These are phyloP conservation scores for Leptographium wingfieldii DNA, from an alignment of 2,329 filamentous ascomycete species.

Conservation along the genomic window DNA sequence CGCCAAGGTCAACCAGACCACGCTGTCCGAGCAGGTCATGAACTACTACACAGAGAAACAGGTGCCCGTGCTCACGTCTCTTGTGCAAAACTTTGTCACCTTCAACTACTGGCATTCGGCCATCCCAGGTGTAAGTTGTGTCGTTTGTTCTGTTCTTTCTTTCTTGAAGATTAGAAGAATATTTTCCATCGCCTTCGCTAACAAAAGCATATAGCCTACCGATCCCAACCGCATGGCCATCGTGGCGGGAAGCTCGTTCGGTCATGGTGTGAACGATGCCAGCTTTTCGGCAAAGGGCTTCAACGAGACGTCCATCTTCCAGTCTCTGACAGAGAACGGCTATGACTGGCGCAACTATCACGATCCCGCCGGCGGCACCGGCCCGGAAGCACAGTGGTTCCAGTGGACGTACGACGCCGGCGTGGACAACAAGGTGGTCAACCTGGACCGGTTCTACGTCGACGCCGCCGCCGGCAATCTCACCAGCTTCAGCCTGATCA, in stretches of 20 bases:
- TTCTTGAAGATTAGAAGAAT: background rate
- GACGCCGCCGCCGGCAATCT: conserved; percentile 31
- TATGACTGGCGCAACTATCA: conserved; percentile 34
- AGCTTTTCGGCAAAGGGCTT: conserved; percentile 16
- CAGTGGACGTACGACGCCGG: conserved; percentile 25
- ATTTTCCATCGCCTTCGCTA: background rate
- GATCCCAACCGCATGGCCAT: conserved; percentile 27
- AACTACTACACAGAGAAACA: conserved; percentile 31
- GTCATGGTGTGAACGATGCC: conserved; percentile 19
- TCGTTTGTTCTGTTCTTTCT: background rate
- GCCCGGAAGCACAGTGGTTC: conserved; percentile 30
- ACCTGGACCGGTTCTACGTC: conserved; percentile 27
- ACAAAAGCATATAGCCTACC: conserved; percentile 19
- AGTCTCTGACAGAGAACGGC: conserved; percentile 25
- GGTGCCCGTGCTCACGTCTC: conserved; percentile 25
- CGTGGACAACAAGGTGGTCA: conserved; percentile 17
- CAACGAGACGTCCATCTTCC: conserved; percentile 24
- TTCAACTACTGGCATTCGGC: conserved; percentile 33
- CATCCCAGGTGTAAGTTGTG: conserved; percentile 24
- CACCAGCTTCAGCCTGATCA: conserved; percentile 33
- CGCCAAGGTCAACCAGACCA: conserved; percentile 18
- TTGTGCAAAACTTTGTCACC: conserved; percentile 28
- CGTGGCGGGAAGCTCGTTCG: conserved; percentile 18
- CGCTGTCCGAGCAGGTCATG: conserved; percentile 24
- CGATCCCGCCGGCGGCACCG: conserved; percentile 19